Conservation (phyloP, 2,329 filamentous ascomycete species). For the Trichoderma atroviride region DNA sequence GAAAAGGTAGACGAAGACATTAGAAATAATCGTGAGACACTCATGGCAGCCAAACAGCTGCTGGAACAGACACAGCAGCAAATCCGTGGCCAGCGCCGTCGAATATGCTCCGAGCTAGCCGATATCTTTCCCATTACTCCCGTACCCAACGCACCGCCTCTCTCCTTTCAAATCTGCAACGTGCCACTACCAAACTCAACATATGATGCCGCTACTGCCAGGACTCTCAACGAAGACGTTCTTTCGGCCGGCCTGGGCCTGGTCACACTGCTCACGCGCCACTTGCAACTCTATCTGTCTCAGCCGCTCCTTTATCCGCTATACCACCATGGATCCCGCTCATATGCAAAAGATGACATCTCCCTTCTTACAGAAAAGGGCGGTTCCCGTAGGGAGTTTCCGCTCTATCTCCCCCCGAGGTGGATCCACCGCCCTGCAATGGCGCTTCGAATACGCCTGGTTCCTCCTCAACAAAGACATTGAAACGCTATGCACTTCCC, state of each 20-base stretch:
- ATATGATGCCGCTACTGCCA: conserved; percentile 58
- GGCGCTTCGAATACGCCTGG: conserved; percentile 93
- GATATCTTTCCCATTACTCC: conserved; percentile 81
- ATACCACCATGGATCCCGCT: conserved; percentile 70
- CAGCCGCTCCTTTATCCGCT: conserved; percentile 81
- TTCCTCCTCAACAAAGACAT: conserved; percentile 98
- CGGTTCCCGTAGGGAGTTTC: conserved; percentile 68
- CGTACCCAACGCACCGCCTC: conserved; percentile 54
- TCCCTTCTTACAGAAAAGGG: conserved; percentile 54
- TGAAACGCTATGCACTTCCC: conserved; percentile 65
- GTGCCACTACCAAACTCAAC: conserved; percentile 78
- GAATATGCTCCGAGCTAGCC: conserved; percentile 82
- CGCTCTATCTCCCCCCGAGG: conserved; percentile 69
- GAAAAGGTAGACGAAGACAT: conserved; percentile 62
- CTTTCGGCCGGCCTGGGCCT: conserved; percentile 82
- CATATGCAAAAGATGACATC: conserved; percentile 76
- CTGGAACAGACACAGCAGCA: conserved; percentile 62
- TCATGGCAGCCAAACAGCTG: conserved; percentile 58
- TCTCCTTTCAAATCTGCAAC: conserved; percentile 82
- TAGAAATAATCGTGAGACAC: conserved; percentile 59
- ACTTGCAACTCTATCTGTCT: conserved; percentile 80
- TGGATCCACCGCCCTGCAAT: conserved; percentile 69
- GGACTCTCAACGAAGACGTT: conserved; percentile 63
- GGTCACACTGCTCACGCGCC: conserved; percentile 72
- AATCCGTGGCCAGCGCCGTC: conserved; percentile 81